Conservation (phyloP, 2,329 filamentous ascomycete species). For the Fusarium oxysporum region DNA sequence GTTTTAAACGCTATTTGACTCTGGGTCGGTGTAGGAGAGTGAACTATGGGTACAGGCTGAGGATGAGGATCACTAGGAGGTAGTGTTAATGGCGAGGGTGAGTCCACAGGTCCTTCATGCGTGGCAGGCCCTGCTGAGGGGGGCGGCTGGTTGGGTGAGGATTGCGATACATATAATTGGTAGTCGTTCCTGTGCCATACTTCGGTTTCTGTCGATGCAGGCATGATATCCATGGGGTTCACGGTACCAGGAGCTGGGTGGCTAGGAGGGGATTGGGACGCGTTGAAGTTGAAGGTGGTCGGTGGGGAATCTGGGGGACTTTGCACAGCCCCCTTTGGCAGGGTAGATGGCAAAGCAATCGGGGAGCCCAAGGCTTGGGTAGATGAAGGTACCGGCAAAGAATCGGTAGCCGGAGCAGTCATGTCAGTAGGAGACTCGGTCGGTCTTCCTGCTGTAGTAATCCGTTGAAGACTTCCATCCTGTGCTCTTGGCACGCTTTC, state of each 20-base stretch:
- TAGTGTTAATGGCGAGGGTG: conserved; percentile 44
- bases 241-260: conserved; percentile 60
- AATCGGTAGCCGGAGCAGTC: conserved; percentile 29
- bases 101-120: conserved; percentile 37
- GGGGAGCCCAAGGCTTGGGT: conserved; percentile 40
- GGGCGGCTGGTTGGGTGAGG: conserved; percentile 36
- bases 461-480: conserved; percentile 38
- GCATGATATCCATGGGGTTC: conserved; percentile 67
- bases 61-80: conserved; percentile 35
- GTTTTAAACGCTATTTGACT: conserved; percentile 31
- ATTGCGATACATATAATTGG: conserved; percentile 48
- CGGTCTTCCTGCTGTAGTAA: conserved; percentile 39
- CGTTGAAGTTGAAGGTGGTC: conserved; percentile 36
- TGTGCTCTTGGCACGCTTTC: conserved; percentile 23
- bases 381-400: conserved; percentile 24
- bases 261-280: conserved; percentile 47
- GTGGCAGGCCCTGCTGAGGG: conserved; percentile 21
- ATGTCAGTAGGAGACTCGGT: conserved; percentile 50
- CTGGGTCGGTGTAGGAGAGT: conserved; percentile 45
- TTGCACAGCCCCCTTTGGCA: conserved; percentile 32
- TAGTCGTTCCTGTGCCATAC: conserved; percentile 53
- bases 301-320: conserved; percentile 46
- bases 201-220: conserved; percentile 53
- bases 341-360: conserved; percentile 32
- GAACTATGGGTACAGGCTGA: conserved; percentile 42